These are phyloP conservation scores for Pythium vanterpoolii DNA, from an alignment of 352 stramenopile genomes.

Conservation along the genomic window DNA sequence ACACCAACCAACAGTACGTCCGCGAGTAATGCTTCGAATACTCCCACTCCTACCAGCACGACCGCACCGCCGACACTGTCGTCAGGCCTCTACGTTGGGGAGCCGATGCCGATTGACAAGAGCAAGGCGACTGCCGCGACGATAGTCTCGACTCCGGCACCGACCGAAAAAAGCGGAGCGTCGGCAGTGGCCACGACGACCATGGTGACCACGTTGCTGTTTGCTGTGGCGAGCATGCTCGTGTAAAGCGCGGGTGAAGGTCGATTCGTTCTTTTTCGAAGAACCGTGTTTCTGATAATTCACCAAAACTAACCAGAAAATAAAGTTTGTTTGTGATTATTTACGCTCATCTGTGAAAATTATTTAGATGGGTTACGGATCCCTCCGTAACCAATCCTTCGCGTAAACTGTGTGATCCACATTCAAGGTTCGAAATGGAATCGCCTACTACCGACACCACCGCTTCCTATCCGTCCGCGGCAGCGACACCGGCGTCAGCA, in stretches of 20 bases:
- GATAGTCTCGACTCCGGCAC: background rate
- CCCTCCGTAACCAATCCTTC: background rate
- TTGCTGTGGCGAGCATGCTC: background rate
- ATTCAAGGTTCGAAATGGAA: constrained; percentile 2
- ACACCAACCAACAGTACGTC: background rate
- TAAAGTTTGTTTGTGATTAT: too few relatives aligned
- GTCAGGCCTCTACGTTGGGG: background rate
- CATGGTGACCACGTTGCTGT: background rate
- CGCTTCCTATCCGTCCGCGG: too few relatives aligned
- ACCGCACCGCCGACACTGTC: background rate
- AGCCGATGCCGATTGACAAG: background rate
- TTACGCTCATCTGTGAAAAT: too few relatives aligned
- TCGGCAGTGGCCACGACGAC: background rate
- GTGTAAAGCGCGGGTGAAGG: too few relatives aligned
- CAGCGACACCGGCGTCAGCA: too few relatives aligned
- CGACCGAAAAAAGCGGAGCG: constrained; percentile 1
- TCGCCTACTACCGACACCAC: background rate
- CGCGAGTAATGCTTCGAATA: too few relatives aligned
- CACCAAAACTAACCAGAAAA: background rate
- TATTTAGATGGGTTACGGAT: background rate
- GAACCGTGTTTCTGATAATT: background rate
- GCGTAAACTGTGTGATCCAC: constrained; percentile 16
- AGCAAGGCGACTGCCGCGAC: background rate
- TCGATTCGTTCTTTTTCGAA: background rate
- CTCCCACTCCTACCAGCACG: background rate